These are phyloP conservation scores for Tuber calosporum DNA, from an alignment of 495 filamentous ascomycete species.

Conservation along the genomic window DNA sequence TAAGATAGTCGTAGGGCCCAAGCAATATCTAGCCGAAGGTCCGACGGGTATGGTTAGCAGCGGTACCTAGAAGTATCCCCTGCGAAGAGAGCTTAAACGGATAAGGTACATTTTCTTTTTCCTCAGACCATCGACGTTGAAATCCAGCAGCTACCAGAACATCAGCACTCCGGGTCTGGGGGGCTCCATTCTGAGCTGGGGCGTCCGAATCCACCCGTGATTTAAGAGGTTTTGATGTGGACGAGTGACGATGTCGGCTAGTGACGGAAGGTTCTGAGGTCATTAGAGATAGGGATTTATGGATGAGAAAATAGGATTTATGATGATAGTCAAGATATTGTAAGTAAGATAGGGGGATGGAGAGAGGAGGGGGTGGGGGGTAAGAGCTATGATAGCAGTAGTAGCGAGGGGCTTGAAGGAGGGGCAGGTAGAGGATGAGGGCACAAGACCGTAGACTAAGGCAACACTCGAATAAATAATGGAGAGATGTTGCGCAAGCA, in stretches of 20 bases:
- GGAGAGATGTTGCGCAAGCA: background rate
- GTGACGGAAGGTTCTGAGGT: background rate
- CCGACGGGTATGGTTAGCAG: background rate
- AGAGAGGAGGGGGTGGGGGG: background rate
- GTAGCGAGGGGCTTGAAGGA: background rate
- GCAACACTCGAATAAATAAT: background rate
- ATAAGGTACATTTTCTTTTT: conserved; percentile 54
- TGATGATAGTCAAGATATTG: background rate
- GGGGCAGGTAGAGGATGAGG: background rate
- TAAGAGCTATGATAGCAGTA: background rate
- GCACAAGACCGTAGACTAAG: background rate
- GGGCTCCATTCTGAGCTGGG: background rate
- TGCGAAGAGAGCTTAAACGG: background rate
- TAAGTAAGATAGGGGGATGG: background rate
- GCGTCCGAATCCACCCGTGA: background rate
- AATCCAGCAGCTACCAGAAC: conserved; percentile 31
- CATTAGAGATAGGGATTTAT: background rate
- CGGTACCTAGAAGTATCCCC: background rate
- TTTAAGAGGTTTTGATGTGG: background rate
- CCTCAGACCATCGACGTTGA: conserved; percentile 53
- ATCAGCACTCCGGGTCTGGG: conserved; percentile 25
- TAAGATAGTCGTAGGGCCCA: conserved; percentile 83
- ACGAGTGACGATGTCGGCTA: background rate
- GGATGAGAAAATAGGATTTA: background rate
- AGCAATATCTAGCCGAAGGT: conserved; percentile 54